Evolutionary conservation across 2,329 filamentous ascomycete species (phyloP).

Genomic region (Claviceps monticola): DNA sequence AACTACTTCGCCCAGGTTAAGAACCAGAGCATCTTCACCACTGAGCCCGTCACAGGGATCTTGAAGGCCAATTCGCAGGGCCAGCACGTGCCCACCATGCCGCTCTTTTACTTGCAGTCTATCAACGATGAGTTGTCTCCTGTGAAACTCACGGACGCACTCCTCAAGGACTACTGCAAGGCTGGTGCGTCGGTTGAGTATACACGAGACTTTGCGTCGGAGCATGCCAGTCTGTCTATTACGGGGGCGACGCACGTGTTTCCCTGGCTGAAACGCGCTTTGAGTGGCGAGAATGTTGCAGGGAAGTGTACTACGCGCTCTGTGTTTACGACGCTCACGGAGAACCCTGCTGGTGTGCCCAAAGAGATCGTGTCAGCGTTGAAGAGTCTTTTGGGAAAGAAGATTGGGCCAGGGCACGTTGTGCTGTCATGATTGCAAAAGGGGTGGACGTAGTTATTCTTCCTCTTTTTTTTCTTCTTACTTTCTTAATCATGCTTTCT

Average conservation of each 20-base stretch:
- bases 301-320: neutral
- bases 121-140: constrained; percentile 1
- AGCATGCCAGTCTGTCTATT: neutral
- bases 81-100: neutral
- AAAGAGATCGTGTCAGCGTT: neutral
- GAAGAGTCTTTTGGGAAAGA: neutral
- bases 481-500: too few species aligned
- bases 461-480: too few species aligned
- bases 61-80: neutral
- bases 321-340: neutral
- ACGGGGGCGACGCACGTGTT: neutral
- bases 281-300: neutral
- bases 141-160: neutral
- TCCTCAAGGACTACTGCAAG: constrained; percentile 1
- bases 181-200: constrained; percentile 2
- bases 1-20: neutral
- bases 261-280: neutral
- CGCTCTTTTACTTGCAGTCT: neutral
- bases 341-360: neutral
- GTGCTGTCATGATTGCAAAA: neutral
- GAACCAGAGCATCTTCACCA: neutral
- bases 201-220: neutral
- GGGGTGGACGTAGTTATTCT: neutral
- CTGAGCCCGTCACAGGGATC: neutral
- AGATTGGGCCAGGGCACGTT: neutral